Evolutionary conservation across 2,329 filamentous ascomycete species (phyloP).

Genomic region (Aspergillus intermedius): DNA sequence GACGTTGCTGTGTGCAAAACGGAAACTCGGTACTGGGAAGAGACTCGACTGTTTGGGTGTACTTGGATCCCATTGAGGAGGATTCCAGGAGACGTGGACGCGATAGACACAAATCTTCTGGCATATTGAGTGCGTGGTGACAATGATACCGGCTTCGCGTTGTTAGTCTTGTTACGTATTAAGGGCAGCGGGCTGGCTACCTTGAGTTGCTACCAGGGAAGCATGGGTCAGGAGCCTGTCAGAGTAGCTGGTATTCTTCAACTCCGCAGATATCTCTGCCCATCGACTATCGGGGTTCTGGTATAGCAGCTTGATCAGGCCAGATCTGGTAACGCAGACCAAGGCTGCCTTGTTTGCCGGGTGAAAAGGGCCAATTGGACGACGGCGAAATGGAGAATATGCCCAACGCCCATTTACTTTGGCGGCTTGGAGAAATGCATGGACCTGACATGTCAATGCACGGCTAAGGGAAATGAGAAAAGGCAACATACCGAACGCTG

Average conservation of each 20-base stretch:
- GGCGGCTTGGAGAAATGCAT: conserved; percentile 53
- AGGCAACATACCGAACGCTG: conserved; percentile 44
- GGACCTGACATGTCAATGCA: conserved; percentile 21
- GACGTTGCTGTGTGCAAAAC: conserved; percentile 31
- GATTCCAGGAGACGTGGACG: conserved; percentile 68
- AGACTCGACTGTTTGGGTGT: conserved; percentile 24
- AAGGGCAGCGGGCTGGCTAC: conserved; percentile 36
- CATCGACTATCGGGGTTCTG: conserved; percentile 66
- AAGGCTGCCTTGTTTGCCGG: conserved; percentile 62
- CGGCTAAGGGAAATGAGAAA: conserved; percentile 1
- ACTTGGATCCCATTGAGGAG: conserved; percentile 49
- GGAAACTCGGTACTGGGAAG: conserved; percentile 32
- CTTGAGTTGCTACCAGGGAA: conserved; percentile 66
- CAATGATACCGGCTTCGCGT: conserved; percentile 25
- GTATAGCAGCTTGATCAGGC: conserved; percentile 68
- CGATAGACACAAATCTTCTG: conserved; percentile 69
- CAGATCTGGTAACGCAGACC: conserved; percentile 68
- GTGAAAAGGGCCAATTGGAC: conserved; percentile 66
- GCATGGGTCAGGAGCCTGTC: conserved; percentile 77
- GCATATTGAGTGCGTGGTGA: conserved; percentile 46
- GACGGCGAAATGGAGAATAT: conserved; percentile 61
- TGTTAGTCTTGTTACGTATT: conserved; percentile 7
- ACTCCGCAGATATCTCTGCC: conserved; percentile 64
- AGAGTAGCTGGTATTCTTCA: conserved; percentile 65
- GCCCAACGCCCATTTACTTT: conserved; percentile 59